These are phyloP conservation scores for grape (Vitis vinifera) DNA, from an alignment of 164 flowering plant genomes.

Conservation along the genomic window DNA sequence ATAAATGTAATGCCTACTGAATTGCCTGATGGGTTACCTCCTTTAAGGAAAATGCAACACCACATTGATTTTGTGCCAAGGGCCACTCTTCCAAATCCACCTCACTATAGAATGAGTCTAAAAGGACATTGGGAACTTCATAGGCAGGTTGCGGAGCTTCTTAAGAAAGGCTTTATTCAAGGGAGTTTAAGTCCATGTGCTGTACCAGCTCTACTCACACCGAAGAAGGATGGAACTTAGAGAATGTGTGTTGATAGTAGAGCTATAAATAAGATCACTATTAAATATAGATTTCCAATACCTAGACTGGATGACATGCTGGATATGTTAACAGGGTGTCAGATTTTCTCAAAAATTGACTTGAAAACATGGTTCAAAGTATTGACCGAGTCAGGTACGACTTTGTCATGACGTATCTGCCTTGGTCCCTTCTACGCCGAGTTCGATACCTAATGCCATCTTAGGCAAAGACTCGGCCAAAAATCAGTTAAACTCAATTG, in stretches of 20 bases:
- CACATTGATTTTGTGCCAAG: background rate
- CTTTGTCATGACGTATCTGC: no score
- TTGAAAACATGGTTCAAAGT: background rate
- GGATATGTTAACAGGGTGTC: background rate
- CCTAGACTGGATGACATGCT: no score
- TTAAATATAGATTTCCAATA: no score
- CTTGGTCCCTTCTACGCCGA: no score
- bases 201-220: background rate
- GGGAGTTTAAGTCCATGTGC: background rate
- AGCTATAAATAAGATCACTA: no score
- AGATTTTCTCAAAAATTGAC: background rate
- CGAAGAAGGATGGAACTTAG: background rate
- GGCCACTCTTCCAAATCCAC: background rate
- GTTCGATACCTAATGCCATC: no score
- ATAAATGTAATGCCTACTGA: background rate
- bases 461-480: no score
- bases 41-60: background rate
- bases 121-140: background rate
- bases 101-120: background rate
- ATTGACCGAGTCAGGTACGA: no score
- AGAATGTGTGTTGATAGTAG: no score
- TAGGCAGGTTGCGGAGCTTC: background rate
- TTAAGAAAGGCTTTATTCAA: slow-evolving; percentile 1
- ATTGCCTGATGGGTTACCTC: background rate
- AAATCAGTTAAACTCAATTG: no score